phyloP scores from a whole-genome alignment of 306 rosid genomes.

The Astragalus membranaceus region DNA sequence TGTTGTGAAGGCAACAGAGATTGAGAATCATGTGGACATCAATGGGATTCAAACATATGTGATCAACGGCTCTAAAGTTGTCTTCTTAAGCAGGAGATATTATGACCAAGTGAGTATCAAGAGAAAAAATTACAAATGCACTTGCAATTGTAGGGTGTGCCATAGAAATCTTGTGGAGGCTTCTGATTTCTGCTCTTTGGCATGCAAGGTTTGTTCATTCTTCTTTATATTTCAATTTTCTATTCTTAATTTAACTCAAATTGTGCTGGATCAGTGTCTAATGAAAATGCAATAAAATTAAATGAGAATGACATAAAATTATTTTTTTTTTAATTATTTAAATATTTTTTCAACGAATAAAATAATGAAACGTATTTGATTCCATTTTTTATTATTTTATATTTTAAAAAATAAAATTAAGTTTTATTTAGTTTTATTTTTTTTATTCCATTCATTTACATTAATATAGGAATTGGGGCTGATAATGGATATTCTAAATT shows the following conservation, averaged over 20 bases:
- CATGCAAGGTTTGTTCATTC: conserved; percentile 46
- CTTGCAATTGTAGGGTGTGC: conserved; percentile 32
- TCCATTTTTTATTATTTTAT: no score
- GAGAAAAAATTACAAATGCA: neutral
- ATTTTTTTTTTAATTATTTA: no score
- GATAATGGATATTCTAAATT: neutral
- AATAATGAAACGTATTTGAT: no score
- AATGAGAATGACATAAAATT: no score
- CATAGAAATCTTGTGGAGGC: conserved; percentile 32
- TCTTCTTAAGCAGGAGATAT: conserved; percentile 43
- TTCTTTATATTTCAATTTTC: neutral
- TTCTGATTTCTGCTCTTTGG: conserved; percentile 51
- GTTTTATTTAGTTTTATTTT: no score
- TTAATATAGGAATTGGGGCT: neutral
- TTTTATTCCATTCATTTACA: neutral
- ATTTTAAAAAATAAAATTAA: no score
- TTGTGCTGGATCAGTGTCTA: no score
- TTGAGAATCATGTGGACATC: conserved; percentile 33
- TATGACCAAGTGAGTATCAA: neutral
- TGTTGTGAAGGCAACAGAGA: conserved; percentile 39
- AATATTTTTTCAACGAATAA: no score
- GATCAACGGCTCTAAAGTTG: conserved; percentile 41
- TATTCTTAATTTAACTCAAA: no score
- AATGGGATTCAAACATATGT: conserved; percentile 41
- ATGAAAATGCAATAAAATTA: neutral